Percentiles rank a stretch among this genome's conserved stretches.
phyloP scores from a whole-genome alignment of 2,329 filamentous ascomycete species.

The Dothiorella sarmentorum region DNA sequence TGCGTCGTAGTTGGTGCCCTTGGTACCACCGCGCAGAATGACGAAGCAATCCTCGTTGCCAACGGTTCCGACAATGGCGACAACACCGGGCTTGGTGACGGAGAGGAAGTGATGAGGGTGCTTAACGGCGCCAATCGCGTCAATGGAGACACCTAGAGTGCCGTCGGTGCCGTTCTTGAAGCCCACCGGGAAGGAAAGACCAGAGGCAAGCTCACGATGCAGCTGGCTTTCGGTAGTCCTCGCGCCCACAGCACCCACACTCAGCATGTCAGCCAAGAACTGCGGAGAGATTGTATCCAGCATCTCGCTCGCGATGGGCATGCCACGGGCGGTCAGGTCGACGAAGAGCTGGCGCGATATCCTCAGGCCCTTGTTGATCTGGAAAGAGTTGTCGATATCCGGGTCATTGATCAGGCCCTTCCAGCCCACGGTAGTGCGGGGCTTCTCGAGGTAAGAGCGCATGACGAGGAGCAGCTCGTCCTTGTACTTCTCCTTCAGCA shows the following conservation, averaged over 20 bases:
- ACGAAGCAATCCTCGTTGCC: constrained; percentile 98
- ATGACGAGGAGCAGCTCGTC: constrained; percentile 92
- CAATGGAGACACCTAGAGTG: constrained; percentile 81
- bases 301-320: constrained; percentile 97
- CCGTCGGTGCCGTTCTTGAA: constrained; percentile 99
- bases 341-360: constrained; percentile 87
- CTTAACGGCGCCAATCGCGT: constrained; percentile 88
- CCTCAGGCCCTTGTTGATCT: constrained; percentile 96
- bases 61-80: constrained; percentile 88
- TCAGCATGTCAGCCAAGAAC: constrained; percentile 89
- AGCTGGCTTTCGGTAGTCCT: constrained; percentile 94
- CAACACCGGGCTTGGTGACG: constrained; percentile 93
- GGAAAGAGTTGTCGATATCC: constrained; percentile 96
- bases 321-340: constrained; percentile 84
- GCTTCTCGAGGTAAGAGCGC: constrained; percentile 98
- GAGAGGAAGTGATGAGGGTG: constrained; percentile 96
- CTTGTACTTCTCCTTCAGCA: constrained; percentile 81
- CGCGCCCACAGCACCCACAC: constrained; percentile 90
- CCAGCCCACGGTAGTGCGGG: constrained; percentile 95
- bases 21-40: constrained; percentile 87
- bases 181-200: constrained; percentile 92
- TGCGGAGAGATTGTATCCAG: constrained; percentile 96
- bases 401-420: constrained; percentile 99
- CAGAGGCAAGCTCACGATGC: constrained; percentile 89
- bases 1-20: constrained; percentile 90